These are phyloP conservation scores for Fonsecaea nubica DNA, from an alignment of 2,329 filamentous ascomycete genomes.

Conservation along the genomic window DNA sequence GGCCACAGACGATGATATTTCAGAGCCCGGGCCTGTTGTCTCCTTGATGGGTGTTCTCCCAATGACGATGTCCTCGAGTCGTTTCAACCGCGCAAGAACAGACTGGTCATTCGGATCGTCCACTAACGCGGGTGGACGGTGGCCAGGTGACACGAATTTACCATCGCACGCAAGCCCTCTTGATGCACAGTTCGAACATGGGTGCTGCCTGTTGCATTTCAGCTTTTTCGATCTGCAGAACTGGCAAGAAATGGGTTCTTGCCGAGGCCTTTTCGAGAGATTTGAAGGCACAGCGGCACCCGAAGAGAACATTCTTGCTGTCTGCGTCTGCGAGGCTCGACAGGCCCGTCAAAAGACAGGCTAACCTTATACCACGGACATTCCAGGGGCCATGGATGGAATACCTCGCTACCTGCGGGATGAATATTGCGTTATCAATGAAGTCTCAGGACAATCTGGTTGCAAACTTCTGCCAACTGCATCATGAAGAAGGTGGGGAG, in stretches of 20 bases:
- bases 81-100: conserved; percentile 33
- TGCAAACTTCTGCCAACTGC: background rate
- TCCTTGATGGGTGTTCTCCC: conserved; percentile 14
- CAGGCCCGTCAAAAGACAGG: background rate
- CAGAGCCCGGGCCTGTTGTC: background rate
- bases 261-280: conserved; percentile 39
- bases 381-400: background rate
- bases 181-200: conserved; percentile 57
- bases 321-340: background rate
- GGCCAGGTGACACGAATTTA: conserved; percentile 11
- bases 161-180: conserved; percentile 43
- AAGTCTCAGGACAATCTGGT: background rate
- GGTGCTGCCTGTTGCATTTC: conserved; percentile 58
- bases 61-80: conserved; percentile 38
- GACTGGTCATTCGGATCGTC: conserved; percentile 27
- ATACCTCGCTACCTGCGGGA: background rate
- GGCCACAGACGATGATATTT: background rate
- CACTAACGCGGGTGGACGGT: background rate
- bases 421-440: background rate
- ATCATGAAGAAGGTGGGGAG: background rate
- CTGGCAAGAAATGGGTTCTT: conserved; percentile 51
- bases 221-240: conserved; percentile 55
- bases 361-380: background rate
- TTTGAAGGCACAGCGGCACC: conserved; percentile 17
- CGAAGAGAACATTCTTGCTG: background rate